phyloP scores from a whole-genome alignment of 2,329 filamentous ascomycete genomes.

The Zopfia rhizophila region DNA sequence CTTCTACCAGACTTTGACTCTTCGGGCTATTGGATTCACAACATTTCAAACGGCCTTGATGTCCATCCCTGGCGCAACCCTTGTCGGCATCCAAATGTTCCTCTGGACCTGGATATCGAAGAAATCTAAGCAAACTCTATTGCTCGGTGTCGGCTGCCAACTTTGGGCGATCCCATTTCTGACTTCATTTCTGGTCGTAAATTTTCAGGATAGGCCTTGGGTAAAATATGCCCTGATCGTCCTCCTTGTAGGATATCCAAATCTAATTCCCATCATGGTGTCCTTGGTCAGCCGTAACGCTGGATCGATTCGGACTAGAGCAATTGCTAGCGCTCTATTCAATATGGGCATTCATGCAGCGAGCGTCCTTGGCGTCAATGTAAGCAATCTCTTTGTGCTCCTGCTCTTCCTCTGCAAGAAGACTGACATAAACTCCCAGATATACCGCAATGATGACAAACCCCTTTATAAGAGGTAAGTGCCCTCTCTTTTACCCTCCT shows the following conservation, averaged over 20 bases:
- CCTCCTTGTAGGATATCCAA: not conserved
- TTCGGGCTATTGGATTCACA: constrained; percentile 52
- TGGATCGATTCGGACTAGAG: constrained; percentile 52
- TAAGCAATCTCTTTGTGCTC: too few species aligned
- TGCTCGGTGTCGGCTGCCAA: not conserved
- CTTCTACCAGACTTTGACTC: constrained; percentile 52
- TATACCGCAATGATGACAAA: constrained; percentile 66
- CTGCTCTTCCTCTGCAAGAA: too few species aligned
- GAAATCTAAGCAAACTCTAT: not conserved
- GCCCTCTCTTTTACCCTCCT: too few species aligned
- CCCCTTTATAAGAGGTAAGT: too few species aligned
- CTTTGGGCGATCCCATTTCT: constrained; percentile 1
- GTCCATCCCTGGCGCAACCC: constrained; percentile 54
- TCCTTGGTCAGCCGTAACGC: constrained; percentile 38
- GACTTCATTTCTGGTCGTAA: not conserved
- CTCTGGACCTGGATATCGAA: constrained; percentile 47
- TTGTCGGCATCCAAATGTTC: constrained; percentile 63
- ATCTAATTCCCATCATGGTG: not conserved
- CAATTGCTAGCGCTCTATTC: constrained; percentile 53
- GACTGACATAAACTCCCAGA: too few species aligned
- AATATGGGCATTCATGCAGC: too few species aligned
- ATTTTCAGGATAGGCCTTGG: not conserved
- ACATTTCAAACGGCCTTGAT: constrained; percentile 57
- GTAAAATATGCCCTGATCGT: not conserved
- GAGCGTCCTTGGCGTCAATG: too few species aligned